Conservation (phyloP, 2,329 filamentous ascomycete species). For the Sphaerulina populicola region DNA sequence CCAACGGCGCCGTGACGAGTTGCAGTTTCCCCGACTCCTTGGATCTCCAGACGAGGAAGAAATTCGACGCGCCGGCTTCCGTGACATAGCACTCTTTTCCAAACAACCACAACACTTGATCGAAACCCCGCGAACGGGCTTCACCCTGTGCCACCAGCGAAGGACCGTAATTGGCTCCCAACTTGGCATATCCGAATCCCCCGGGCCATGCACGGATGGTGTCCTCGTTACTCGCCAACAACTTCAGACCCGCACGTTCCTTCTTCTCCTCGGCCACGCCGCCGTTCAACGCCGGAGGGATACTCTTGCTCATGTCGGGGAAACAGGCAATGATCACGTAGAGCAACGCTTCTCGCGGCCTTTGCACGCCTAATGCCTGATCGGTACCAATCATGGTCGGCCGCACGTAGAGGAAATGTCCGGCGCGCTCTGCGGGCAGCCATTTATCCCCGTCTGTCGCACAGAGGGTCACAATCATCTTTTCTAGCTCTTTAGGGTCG, state of each 20-base stretch:
- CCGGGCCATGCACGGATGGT: slow-evolving; percentile 88
- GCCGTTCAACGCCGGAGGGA: slow-evolving; percentile 27
- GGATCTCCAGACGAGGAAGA: slow-evolving; percentile 73
- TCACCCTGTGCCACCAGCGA: slow-evolving; percentile 68
- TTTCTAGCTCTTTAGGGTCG: slow-evolving; percentile 61
- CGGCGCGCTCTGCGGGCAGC: slow-evolving; percentile 62
- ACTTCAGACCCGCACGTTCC: slow-evolving; percentile 45
- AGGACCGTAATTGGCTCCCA: slow-evolving; percentile 90
- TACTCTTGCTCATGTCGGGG: slow-evolving; percentile 36
- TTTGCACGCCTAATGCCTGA: slow-evolving; percentile 68
- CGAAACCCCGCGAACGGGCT: slow-evolving; percentile 63
- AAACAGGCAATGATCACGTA: slow-evolving; percentile 60
- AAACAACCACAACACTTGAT: slow-evolving; percentile 93
- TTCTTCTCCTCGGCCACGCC: slow-evolving; percentile 10
- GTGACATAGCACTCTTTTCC: slow-evolving; percentile 70
- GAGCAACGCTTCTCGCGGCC: slow-evolving; percentile 75
- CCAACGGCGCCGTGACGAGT: slow-evolving; percentile 75
- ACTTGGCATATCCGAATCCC: slow-evolving; percentile 84
- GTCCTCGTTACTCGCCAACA: slow-evolving; percentile 71
- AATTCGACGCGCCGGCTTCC: slow-evolving; percentile 86
- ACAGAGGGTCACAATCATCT: slow-evolving; percentile 63
- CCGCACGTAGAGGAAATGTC: slow-evolving; percentile 65
- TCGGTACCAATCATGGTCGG: slow-evolving; percentile 82
- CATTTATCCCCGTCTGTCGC: slow-evolving; percentile 67
- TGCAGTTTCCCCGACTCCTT: slow-evolving; percentile 50